A percentile compares a stretch with the other conserved stretches of the same genome.
Evolutionary conservation across 495 filamentous ascomycete genomes (phyloP).

Genomic region (Paragyromitra xinjiangensis): DNA sequence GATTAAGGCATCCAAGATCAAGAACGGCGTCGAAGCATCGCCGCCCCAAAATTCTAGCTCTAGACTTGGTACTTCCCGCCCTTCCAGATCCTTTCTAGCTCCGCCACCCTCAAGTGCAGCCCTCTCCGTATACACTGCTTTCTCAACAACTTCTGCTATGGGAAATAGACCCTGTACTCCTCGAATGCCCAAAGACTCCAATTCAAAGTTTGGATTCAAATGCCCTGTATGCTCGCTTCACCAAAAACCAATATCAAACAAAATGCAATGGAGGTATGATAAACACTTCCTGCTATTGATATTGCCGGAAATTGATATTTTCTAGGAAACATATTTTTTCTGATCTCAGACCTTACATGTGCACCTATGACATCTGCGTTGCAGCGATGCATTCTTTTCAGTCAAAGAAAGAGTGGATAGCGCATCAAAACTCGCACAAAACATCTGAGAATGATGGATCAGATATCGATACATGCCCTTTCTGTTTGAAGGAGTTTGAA

Average conservation of each 20-base stretch:
- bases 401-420: conserved; percentile 53
- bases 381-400: conserved; percentile 38
- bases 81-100: background rate
- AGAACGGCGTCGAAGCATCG: background rate
- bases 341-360: conserved; percentile 56
- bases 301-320: background rate
- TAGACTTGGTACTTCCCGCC: background rate
- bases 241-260: background rate
- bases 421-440: conserved; percentile 43
- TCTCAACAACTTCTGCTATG: conserved; percentile 5
- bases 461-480: conserved; percentile 6
- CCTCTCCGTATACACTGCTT: conserved; percentile 2
- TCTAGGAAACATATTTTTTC: conserved; percentile 46
- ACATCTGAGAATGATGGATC: background rate
- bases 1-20: background rate
- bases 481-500: conserved; percentile 7
- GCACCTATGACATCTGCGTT: conserved; percentile 49
- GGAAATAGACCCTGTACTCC: conserved; percentile 6
- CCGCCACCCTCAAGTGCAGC: background rate
- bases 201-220: background rate
- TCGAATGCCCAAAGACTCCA: background rate
- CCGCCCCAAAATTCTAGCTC: background rate
- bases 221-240: conserved; percentile 9
- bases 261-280: conserved; percentile 29
- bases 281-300: background rate